A percentile compares a stretch with the other conserved stretches of the same genome.
Conservation (phyloP, 495 filamentous ascomycete species). For the Aspergillus carlsbadensis region DNA sequence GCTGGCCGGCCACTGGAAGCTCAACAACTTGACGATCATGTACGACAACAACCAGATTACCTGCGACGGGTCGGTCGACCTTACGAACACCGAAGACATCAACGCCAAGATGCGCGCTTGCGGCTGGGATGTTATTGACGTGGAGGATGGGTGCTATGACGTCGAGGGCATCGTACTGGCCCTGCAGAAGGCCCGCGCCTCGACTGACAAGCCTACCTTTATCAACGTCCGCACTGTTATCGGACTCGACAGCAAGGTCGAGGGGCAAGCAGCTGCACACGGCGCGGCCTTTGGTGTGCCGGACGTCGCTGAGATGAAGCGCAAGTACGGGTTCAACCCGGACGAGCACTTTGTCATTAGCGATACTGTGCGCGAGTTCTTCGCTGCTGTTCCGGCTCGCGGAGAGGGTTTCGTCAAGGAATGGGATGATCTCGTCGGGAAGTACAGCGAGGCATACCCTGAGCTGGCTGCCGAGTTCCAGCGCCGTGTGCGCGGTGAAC, state of each 20-base stretch:
- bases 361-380: conserved; percentile 49
- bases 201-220: conserved; percentile 53
- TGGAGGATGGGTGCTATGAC: conserved; percentile 54
- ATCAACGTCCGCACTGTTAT: conserved; percentile 61
- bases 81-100: conserved; percentile 57
- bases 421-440: conserved; percentile 44
- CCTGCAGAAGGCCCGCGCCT: conserved; percentile 40
- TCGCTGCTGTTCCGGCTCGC: conserved; percentile 36
- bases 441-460: conserved; percentile 43
- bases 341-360: conserved; percentile 47
- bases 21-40: conserved; percentile 56
- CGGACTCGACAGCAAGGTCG: conserved; percentile 50
- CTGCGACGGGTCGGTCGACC: conserved; percentile 57
- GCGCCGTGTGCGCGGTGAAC: conserved; percentile 42
- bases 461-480: conserved; percentile 49
- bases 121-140: conserved; percentile 58
- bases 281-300: conserved; percentile 49
- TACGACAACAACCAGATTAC: conserved; percentile 60
- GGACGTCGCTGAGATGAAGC: conserved; percentile 49
- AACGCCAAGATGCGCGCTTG: conserved; percentile 58
- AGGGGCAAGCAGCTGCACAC: conserved; percentile 50
- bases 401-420: conserved; percentile 40
- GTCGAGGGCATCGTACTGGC: conserved; percentile 51
- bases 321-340: conserved; percentile 42
- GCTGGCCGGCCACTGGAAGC: conserved; percentile 53